phyloP scores from a whole-genome alignment of 2,329 filamentous ascomycete genomes.

The Blumeriella jaapii region DNA sequence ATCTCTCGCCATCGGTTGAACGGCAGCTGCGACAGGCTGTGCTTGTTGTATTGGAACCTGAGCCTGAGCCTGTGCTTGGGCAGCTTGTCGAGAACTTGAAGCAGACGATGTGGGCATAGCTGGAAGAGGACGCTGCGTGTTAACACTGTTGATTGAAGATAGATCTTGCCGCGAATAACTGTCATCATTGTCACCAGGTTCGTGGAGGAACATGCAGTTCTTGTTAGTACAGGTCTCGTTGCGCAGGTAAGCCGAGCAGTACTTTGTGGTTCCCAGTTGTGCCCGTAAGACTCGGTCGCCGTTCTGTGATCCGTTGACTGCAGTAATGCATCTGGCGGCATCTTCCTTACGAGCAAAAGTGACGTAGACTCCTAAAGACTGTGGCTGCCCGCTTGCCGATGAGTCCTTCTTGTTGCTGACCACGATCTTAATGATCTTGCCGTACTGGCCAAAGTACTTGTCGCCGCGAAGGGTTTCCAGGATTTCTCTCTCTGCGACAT shows the following conservation, averaged over 20 bases:
- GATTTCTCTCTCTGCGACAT: conserved; percentile 82
- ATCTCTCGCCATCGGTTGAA: conserved; percentile 61
- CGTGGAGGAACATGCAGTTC: conserved; percentile 96
- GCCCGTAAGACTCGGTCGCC: conserved; percentile 76
- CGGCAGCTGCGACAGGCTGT: conserved; percentile 28
- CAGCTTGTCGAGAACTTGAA: conserved; percentile 42
- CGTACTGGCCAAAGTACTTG: conserved; percentile 97
- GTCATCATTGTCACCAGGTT: conserved; percentile 95
- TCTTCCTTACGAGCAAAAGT: conserved; percentile 90
- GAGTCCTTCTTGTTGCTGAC: conserved; percentile 77
- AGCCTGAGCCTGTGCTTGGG: conserved; percentile 27
- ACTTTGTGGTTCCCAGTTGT: conserved; percentile 84
- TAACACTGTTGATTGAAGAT: conserved; percentile 86
- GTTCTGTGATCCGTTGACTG: conserved; percentile 86
- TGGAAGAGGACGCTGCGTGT: conserved; percentile 58
- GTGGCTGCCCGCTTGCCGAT: conserved; percentile 36
- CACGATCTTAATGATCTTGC: conserved; percentile 96
- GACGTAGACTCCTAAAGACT: conserved; percentile 91
- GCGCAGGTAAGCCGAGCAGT: conserved; percentile 92
- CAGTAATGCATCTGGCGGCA: conserved; percentile 77
- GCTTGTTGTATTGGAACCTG: conserved; percentile 26
- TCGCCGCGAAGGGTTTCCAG: conserved; percentile 80
- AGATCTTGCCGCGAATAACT: conserved; percentile 91
- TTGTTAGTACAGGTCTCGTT: conserved; percentile 92
- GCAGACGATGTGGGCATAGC: conserved; percentile 39